Evolutionary conservation across 139 green algal species (phyloP).

Genomic region (Protoeuglena noctilucae): DNA sequence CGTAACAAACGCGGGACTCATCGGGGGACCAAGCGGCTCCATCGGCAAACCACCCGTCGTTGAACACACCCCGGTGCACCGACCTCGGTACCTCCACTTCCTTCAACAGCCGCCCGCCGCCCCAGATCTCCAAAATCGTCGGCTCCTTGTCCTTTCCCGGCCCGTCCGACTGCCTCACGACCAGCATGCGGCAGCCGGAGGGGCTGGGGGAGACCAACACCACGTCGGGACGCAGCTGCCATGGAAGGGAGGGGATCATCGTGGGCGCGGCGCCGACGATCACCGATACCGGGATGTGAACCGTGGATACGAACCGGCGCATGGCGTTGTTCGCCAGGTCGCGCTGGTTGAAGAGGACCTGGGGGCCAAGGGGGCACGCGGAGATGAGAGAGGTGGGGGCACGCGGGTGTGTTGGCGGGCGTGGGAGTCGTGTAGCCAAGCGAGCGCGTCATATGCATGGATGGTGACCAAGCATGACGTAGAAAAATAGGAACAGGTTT

Average conservation of each 20-base stretch:
- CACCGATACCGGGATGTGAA: slow-evolving; percentile 11
- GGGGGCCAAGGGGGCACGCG: too few species aligned
- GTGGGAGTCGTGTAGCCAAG: too few species aligned
- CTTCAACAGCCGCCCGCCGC: slow-evolving; percentile 23
- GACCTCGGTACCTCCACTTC: slow-evolving; percentile 41
- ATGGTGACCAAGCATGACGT: too few species aligned
- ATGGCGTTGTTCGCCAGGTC: slow-evolving; percentile 54
- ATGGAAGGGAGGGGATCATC: background rate
- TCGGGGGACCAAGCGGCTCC: slow-evolving; percentile 55
- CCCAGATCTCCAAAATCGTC: slow-evolving; percentile 48
- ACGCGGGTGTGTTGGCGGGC: too few species aligned
- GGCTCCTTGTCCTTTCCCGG: slow-evolving; percentile 6
- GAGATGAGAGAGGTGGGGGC: too few species aligned
- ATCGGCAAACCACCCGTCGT: slow-evolving; percentile 61
- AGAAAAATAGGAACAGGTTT: too few species aligned
- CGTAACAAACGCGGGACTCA: slow-evolving; percentile 55
- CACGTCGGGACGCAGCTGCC: background rate
- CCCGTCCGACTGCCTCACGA: slow-evolving; percentile 10
- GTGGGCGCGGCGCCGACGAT: background rate
- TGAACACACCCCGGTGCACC: slow-evolving; percentile 57
- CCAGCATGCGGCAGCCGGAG: slow-evolving; percentile 5
- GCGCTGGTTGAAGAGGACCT: slow-evolving; percentile 36
- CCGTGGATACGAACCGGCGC: slow-evolving; percentile 33
- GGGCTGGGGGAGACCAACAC: background rate
- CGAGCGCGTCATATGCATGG: too few species aligned